Evolutionary conservation across 2,329 filamentous ascomycete genomes (phyloP).

Genomic region (Onygenales sp.): DNA sequence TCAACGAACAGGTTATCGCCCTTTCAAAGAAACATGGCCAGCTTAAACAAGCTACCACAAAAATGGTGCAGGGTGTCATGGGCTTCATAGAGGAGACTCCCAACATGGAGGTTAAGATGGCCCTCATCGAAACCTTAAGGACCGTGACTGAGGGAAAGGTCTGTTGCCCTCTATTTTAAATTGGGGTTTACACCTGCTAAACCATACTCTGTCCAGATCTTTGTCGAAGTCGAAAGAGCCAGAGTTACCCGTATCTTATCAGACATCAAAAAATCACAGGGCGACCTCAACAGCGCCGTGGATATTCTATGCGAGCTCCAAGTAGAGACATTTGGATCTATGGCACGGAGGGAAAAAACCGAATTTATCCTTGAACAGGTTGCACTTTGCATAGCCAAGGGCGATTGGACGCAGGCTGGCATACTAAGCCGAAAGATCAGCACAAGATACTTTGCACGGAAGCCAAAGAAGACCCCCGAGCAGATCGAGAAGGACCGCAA

Average conservation of each 20-base stretch:
- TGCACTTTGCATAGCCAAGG: constrained; percentile 84
- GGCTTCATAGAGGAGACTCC: constrained; percentile 80
- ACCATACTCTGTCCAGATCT: constrained; percentile 54
- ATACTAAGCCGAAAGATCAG: constrained; percentile 96
- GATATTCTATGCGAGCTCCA: constrained; percentile 96
- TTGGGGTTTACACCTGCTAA: constrained; percentile 7
- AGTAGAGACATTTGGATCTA: constrained; percentile 97
- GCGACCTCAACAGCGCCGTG: constrained; percentile 78
- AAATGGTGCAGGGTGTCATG: constrained; percentile 98
- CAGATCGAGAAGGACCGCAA: constrained; percentile 86
- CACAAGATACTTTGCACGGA: constrained; percentile 81
- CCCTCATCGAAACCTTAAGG: constrained; percentile 86
- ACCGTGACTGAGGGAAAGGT: constrained; percentile 97
- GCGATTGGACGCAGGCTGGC: constrained; percentile 90
- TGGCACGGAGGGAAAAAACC: constrained; percentile 94
- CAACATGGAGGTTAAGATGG: constrained; percentile 76
- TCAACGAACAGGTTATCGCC: constrained; percentile 93
- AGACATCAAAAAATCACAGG: constrained; percentile 93
- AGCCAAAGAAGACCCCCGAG: constrained; percentile 81
- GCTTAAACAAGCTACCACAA: constrained; percentile 96
- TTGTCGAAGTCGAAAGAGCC: constrained; percentile 95
- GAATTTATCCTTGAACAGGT: constrained; percentile 98
- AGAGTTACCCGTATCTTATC: constrained; percentile 91
- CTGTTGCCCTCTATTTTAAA: constrained; percentile 12
- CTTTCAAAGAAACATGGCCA: constrained; percentile 99